These are phyloP conservation scores for Elasticomyces elasticus DNA, from an alignment of 495 filamentous ascomycete species.

Conservation along the genomic window DNA sequence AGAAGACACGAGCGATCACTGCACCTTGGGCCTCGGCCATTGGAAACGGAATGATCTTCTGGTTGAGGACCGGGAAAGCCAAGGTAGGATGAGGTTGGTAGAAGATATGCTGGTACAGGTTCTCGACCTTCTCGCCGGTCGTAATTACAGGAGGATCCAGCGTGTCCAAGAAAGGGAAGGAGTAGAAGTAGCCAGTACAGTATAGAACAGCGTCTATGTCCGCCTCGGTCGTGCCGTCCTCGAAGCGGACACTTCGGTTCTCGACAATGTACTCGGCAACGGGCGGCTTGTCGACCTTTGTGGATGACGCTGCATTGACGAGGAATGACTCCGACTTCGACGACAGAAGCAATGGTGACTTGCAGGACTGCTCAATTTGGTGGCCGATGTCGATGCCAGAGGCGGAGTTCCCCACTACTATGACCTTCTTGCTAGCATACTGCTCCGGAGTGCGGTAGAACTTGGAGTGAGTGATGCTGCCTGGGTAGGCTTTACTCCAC, in stretches of 20 bases:
- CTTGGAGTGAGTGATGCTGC: slow-evolving; percentile 69
- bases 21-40: slow-evolving; percentile 69
- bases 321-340: slow-evolving; percentile 37
- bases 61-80: slow-evolving; percentile 62
- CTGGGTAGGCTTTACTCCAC: slow-evolving; percentile 52
- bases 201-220: slow-evolving; percentile 60
- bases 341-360: slow-evolving; percentile 45
- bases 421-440: slow-evolving; percentile 54
- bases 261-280: slow-evolving; percentile 48
- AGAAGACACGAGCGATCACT: slow-evolving; percentile 65
- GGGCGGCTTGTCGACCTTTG: slow-evolving; percentile 47
- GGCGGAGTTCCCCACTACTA: slow-evolving; percentile 69
- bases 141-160: slow-evolving; percentile 51
- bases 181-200: slow-evolving; percentile 66
- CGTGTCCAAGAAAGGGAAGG: slow-evolving; percentile 56
- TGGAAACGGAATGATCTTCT: slow-evolving; percentile 77
- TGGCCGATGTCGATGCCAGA: slow-evolving; percentile 72
- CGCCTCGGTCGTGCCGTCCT: slow-evolving; percentile 43
- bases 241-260: slow-evolving; percentile 43
- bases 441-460: slow-evolving; percentile 54
- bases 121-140: slow-evolving; percentile 56
- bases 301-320: slow-evolving; percentile 16
- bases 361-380: slow-evolving; percentile 53
- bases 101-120: slow-evolving; percentile 70
- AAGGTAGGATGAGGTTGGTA: slow-evolving; percentile 66